A percentile compares a stretch with the other conserved stretches of the same genome.
Evolutionary conservation across 2,329 filamentous ascomycete genomes (phyloP).

Genomic region (Neoscytalidium dimidiatum): DNA sequence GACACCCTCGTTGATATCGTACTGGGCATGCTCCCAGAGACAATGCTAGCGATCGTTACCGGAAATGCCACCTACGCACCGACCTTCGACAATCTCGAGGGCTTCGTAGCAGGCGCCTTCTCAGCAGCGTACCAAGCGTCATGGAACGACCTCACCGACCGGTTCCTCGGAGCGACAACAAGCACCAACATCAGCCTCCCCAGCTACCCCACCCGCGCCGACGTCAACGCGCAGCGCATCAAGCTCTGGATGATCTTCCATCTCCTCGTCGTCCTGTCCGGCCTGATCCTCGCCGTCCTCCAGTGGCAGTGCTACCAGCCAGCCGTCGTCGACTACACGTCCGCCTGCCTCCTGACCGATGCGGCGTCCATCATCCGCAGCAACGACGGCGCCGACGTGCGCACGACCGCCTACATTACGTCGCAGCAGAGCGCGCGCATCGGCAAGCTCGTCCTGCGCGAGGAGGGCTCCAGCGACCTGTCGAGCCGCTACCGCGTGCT

Average conservation of each 20-base stretch:
- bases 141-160: conserved; percentile 16
- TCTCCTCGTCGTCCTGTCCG: not conserved
- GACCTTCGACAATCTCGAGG: not conserved
- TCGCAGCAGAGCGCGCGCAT: not conserved
- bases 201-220: not conserved
- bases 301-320: not conserved
- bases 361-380: not conserved
- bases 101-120: conserved; percentile 7
- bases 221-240: not conserved
- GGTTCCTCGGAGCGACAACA: not conserved
- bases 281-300: not conserved
- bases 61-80: conserved; percentile 14
- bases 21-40: conserved; percentile 12
- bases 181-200: conserved; percentile 1
- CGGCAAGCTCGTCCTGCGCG: not conserved
- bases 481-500: not conserved
- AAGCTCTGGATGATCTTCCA: conserved; percentile 2
- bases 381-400: not conserved
- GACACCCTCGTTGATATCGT: not conserved
- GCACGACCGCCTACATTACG: not conserved
- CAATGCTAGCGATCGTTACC: conserved; percentile 10
- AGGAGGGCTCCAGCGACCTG: conserved; percentile 1
- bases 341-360: not conserved
- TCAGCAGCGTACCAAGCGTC: conserved; percentile 2
- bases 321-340: not conserved